Evolutionary conservation across 352 stramenopile species (phyloP).

Genomic region (Globisporangium lucens): DNA sequence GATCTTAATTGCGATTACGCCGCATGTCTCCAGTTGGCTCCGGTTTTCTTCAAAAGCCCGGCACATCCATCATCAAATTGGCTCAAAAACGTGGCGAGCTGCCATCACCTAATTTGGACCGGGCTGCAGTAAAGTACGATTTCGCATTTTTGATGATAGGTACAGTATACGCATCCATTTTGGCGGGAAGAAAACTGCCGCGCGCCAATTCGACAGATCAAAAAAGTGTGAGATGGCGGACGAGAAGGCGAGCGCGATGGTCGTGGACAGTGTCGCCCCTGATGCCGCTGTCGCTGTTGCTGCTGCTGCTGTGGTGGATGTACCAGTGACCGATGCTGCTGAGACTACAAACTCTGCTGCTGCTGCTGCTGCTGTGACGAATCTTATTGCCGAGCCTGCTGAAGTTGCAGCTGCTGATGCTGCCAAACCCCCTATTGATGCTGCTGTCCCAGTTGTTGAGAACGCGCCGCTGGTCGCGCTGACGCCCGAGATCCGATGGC

Average conservation of each 20-base stretch:
- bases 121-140: not conserved
- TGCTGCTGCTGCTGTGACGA: not conserved
- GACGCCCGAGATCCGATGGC: constrained; percentile 85
- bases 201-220: constrained; percentile 1
- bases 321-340: not conserved
- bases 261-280: not conserved
- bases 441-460: not conserved
- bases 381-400: not conserved
- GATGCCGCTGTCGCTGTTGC: not conserved
- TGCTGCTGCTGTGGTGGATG: not conserved
- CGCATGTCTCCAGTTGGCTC: not conserved
- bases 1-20: not conserved
- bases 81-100: constrained; percentile 4
- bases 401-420: not conserved
- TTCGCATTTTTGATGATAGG: constrained; percentile 1
- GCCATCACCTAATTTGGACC: not conserved
- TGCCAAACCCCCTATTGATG: not conserved
- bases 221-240: constrained; percentile 2
- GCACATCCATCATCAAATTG: not conserved
- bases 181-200: constrained; percentile 15
- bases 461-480: constrained; percentile 42
- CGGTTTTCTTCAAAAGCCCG: not conserved
- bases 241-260: not conserved
- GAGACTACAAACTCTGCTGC: not conserved
- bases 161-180: constrained; percentile 4